A percentile compares a stretch with the other conserved stretches of the same genome.
phyloP scores from a whole-genome alignment of 2,329 filamentous ascomycete genomes.

The Apiospora koreana region DNA sequence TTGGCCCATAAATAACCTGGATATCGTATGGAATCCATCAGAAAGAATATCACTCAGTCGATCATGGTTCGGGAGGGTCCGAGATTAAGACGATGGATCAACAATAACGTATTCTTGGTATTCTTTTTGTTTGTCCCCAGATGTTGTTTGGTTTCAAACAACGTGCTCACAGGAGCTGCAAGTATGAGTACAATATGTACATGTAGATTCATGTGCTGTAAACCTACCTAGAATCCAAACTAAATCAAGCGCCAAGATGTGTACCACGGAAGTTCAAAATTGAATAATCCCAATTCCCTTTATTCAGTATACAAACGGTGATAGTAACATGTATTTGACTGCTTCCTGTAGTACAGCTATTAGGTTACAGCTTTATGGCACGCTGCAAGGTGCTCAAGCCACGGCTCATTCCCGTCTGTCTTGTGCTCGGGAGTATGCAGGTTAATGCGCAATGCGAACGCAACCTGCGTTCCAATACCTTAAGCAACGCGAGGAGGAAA shows the following conservation, averaged over 20 bases:
- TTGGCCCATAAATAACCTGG: neutral
- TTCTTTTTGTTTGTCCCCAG: neutral
- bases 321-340: neutral
- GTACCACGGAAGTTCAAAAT: no score
- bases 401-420: neutral
- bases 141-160: neutral
- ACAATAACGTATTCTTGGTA: neutral
- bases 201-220: neutral
- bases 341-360: no score
- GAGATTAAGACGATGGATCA: neutral
- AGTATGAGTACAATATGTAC: neutral
- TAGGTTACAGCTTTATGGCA: neutral
- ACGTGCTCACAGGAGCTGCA: no score
- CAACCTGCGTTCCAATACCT: neutral
- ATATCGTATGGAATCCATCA: neutral
- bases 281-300: no score
- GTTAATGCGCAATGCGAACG: neutral
- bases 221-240: neutral
- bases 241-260: neutral
- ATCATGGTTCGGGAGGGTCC: neutral
- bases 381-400: neutral
- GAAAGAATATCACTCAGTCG: neutral
- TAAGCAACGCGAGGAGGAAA: neutral
- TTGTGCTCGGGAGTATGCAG: neutral
- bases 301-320: no score